A percentile compares a stretch with the other conserved stretches of the same genome.
phyloP scores from a whole-genome alignment of 2,329 filamentous ascomycete species.

The Fusarium subtropicale region DNA sequence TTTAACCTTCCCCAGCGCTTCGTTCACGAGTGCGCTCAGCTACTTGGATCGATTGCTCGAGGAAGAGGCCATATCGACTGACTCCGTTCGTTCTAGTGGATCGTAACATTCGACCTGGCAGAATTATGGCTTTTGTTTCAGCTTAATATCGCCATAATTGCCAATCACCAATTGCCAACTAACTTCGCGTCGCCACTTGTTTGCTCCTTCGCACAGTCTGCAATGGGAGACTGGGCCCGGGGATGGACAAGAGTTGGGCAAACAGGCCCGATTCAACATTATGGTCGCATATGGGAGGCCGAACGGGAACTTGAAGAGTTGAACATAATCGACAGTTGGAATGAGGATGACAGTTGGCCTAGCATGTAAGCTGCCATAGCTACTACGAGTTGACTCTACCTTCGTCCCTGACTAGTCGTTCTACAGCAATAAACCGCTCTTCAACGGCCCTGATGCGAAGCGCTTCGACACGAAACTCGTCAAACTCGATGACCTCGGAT shows the following conservation, averaged over 20 bases:
- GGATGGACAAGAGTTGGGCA: conserved; percentile 53
- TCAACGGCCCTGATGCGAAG: conserved; percentile 50
- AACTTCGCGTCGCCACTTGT: background rate
- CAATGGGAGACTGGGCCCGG: conserved; percentile 48
- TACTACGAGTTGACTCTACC: background rate
- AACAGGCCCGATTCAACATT: conserved; percentile 35
- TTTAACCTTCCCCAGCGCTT: background rate
- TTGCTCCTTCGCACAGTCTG: background rate
- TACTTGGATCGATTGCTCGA: background rate
- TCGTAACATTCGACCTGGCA: background rate
- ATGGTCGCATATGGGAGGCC: conserved; percentile 44
- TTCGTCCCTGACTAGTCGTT: conserved; percentile 14
- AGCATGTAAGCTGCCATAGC: conserved; percentile 46
- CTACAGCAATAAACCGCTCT: conserved; percentile 49
- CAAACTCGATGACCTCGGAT: conserved; percentile 54
- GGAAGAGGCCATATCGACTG: background rate
- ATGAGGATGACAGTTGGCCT: conserved; percentile 51
- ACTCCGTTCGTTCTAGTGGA: background rate
- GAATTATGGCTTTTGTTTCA: conserved; percentile 24
- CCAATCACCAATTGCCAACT: conserved; percentile 9
- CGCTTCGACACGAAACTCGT: conserved; percentile 51
- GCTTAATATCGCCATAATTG: conserved; percentile 19
- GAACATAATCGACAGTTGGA: conserved; percentile 49
- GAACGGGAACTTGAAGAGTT: conserved; percentile 49
- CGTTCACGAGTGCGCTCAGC: background rate